Base-by-base conservation (phyloP, 805 yeast species). In the Kurtzmaniella cleridarum region DNA sequence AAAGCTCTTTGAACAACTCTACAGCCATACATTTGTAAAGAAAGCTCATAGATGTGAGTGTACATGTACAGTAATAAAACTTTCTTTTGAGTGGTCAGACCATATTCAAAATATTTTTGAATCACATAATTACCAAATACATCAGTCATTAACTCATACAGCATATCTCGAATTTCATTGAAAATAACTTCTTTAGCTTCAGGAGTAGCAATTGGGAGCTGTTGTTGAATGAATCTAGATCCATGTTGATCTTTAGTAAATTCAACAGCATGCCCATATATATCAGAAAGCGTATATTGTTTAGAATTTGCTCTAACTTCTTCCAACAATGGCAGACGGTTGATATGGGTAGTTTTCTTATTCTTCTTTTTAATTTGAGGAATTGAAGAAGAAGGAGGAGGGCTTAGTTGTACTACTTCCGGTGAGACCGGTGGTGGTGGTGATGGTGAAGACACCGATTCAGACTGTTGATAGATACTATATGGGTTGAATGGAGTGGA, bases 41-140 rank as follows among this genome's bases (percentile, higher is more conserved):
- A 84, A 40, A 93, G 67, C 15, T 73, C 74, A 45, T 84, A 74
- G 54, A 93, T 78, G 36, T 81, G 81, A 6, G 90, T 88, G 40
- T 71, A 69, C 89, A 89, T 83, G 39, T 73, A 69, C 30, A 75
- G 81, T 38, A 87, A 76, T 45, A 93, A 67, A 10, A 81, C 71
- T 26, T 76, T 71, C 52, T 75, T 79, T 57, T 91, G 97, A 17
- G 78, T 73, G 18, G 62, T 71, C 3, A 81, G 69, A 26, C 97
- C 96, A 52, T 67, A 73, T 63, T 93, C 98, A 60, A 93, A 87
- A 54, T 79, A 86, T 60, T 91, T 90, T 62, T 93, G 99, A 41
- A 93, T 86, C 20, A 93, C 97, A 57, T 93, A 93, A 60, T 93
- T 93, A 41, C 99, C 99, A 63, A 93, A 93, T 7, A 93, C 98